phyloP scores from a whole-genome alignment of 768 basidiomycete species.

The Erythrobasidium yunnanense region DNA sequence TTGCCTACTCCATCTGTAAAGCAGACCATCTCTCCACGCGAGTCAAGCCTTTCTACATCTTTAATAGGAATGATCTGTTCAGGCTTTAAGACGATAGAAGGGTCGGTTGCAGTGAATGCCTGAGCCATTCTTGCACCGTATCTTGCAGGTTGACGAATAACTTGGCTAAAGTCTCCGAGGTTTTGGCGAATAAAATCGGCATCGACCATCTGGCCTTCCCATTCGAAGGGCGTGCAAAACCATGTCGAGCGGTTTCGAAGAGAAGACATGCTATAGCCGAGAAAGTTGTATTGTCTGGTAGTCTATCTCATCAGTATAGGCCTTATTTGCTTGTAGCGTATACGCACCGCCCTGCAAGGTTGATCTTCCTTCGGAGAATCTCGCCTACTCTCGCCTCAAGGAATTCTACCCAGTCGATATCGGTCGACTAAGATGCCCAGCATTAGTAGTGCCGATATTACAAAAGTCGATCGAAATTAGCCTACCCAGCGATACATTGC shows the following conservation, averaged over 20 bases:
- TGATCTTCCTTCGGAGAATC: constrained; percentile 23
- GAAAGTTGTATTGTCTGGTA: constrained; percentile 48
- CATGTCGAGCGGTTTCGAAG: constrained; percentile 56
- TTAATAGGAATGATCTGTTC: neutral
- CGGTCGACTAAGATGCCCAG: neutral
- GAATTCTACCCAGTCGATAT: constrained; percentile 25
- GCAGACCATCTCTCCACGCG: constrained; percentile 16
- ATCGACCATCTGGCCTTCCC: constrained; percentile 40
- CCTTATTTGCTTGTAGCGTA: neutral
- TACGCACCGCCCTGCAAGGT: constrained; percentile 42
- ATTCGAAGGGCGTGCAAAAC: constrained; percentile 57
- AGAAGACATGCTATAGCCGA: constrained; percentile 65
- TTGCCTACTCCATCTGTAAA: constrained; percentile 24
- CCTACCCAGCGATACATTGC: constrained; percentile 12
- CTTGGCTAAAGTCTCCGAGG: constrained; percentile 51
- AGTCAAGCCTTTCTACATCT: constrained; percentile 3
- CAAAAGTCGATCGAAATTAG: neutral
- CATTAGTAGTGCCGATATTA: neutral
- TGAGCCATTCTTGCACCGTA: constrained; percentile 63
- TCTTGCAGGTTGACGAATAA: constrained; percentile 57
- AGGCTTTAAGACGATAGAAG: constrained; percentile 37
- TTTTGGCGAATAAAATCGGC: constrained; percentile 50
- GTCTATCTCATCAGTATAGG: neutral
- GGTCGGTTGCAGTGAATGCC: constrained; percentile 64
- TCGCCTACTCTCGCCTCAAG: constrained; percentile 17